Evolutionary conservation across 2,329 filamentous ascomycete species (phyloP), one percentile per base, ranked within the genome.

Genomic region (Rhynchosporium agropyri): DNA sequence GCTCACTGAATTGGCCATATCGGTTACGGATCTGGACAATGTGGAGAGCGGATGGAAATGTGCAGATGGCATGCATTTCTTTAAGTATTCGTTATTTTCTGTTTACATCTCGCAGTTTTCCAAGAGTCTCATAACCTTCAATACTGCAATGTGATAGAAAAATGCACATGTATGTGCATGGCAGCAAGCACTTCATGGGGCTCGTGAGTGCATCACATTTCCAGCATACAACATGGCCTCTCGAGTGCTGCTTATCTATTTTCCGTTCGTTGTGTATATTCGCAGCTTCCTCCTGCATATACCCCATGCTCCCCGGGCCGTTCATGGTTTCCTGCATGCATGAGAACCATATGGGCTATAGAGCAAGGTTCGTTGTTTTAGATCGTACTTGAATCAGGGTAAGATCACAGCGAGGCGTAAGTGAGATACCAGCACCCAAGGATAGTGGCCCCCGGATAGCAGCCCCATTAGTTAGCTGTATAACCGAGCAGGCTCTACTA

Each of bases 401-500:
- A 48, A 48, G 20, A 48, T 48, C 29, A 29, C 28, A 26, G n/a
- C 45, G n/a, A 48, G 45, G 45, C 26, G 20, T 48, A 48, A 15
- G 43, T 46, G 28, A 48, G 45, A 48, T 46, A 46, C 9, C 43
- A 46, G 43, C 15, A 15, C 43, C 43, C 13, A 12, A 10, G 42
- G 42, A 43, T 43, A 43, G 13, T 43, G 13, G 42, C 42, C 42
- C 42, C 13, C 13, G 3, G 40, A 42, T 42, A 42, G 40, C 40
- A 42, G 40, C 40, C 40, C 40, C 40, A 8, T 29, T 58, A 5
- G 42, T 60, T 54, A 12, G 55, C 7, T 42, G 13, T 48, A 60
- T 60, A 60, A 60, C 54, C 15, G 38, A 54, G 15, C 48, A 13
- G 42, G 55, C n/a, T 58, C 20, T 48, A 48, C 38, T 36, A 58